Evolutionary conservation across 2,329 filamentous ascomycete genomes (phyloP), one percentile per base, ranked within the genome.

Genomic region (Setomelanomma holmii): DNA sequence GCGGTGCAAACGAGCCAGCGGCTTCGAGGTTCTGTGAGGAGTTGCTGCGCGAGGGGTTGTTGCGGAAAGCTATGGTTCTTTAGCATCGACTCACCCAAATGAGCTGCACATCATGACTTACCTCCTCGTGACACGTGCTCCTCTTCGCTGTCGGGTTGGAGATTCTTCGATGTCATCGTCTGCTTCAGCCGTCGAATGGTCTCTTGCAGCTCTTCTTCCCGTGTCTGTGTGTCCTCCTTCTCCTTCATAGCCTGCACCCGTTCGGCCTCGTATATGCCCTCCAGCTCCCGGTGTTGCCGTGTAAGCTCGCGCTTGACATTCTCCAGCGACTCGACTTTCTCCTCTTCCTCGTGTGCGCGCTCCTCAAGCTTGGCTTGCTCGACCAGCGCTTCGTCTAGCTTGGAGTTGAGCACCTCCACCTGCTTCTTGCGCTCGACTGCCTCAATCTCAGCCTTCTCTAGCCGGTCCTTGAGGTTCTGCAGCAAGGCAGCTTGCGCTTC

Each of bases 111-210:
- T 14, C 6, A 21, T 33, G 66, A 72, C 75, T 78, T 78, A 80
- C 82, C 80, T 50, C 82, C 80, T 67, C 80, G 74, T 40, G 80
- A 82, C 27, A 82, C 59, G 49, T 80, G 77, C 36, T 78, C 78
- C 30, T 82, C 82, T 49, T 77, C 78, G 46, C 81, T 82, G 40
- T 80, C 73, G 55, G 76, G 75, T 46, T 79, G 79, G 64, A 80
- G 73, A 65, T 88, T 88, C 72, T 89, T 87, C 76, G 93, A 89
- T 45, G 90, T 88, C 64, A 97, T 80, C 43, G 86, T 89, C 73
- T 97, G 93, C 81, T 97, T 98, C 64, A 99, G 80, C 49, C 93
- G 84, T 77, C 96, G 91, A 68, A 98, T 95, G 48, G 93, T 89
- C 51, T 85, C 82, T 75, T 96, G 91, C 84, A 98, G 87, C 74